Conservation (phyloP, 441 rosid genomes). For the Euphorbia schlechtendalii region DNA sequence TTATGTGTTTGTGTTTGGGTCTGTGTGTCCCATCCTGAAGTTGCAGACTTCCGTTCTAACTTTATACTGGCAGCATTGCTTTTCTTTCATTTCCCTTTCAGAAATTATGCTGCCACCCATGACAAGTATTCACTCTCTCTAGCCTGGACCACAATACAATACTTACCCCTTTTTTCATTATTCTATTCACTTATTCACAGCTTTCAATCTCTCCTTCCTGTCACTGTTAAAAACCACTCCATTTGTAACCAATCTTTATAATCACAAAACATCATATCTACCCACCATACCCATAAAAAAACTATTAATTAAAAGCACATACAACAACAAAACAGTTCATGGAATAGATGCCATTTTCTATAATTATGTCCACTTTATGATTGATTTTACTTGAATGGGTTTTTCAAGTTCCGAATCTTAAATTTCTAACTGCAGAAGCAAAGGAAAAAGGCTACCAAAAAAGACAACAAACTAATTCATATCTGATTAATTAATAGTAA, state of each 20-base stretch:
- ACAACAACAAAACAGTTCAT: constrained; percentile 5
- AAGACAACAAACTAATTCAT: neutral
- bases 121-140: too few species aligned
- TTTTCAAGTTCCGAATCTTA: neutral
- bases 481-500: neutral
- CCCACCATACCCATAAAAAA: neutral
- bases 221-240: too few species aligned
- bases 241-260: too few species aligned
- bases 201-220: too few species aligned
- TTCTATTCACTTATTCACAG: too few species aligned
- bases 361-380: too few species aligned
- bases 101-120: neutral
- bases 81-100: constrained; percentile 16
- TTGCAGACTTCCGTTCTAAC: neutral
- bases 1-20: neutral
- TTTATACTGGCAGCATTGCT: neutral
- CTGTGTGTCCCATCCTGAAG: neutral
- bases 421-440: constrained; percentile 10
- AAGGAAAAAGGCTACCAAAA: neutral
- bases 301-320: neutral
- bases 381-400: too few species aligned
- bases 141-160: too few species aligned
- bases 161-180: too few species aligned
- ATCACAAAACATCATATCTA: constrained; percentile 10
- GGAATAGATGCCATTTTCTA: constrained; percentile 17